A percentile compares a stretch with the other conserved stretches of the same genome.
Conservation (phyloP, 192 early-diverging fungal genomes). For the Backusella macrospora region DNA sequence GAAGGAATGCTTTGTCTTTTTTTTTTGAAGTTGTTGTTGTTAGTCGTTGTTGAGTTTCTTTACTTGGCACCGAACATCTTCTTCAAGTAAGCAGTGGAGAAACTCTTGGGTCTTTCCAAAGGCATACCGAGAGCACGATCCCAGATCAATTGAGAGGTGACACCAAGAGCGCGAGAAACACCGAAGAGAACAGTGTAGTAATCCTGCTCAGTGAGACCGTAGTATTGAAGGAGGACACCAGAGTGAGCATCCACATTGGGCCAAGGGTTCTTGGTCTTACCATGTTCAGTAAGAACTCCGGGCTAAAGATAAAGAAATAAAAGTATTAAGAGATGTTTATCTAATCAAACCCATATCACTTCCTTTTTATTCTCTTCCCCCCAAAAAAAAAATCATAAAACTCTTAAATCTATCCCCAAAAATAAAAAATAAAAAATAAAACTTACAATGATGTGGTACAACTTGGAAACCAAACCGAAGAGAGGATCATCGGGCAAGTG, state of each 20-base stretch:
- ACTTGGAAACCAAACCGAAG: constrained; percentile 93
- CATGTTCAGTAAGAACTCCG: constrained; percentile 94
- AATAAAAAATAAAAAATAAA: not conserved
- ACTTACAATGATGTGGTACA: constrained; percentile 88
- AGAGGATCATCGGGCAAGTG: constrained; percentile 95
- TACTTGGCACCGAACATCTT: constrained; percentile 76
- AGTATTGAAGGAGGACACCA: constrained; percentile 95
- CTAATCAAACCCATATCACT: constrained; percentile 3
- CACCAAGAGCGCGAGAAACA: constrained; percentile 97
- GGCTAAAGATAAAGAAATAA: constrained; percentile 47
- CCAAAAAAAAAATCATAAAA: not conserved
- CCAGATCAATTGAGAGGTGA: constrained; percentile 95
- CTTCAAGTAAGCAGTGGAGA: constrained; percentile 83
- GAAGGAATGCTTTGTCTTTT: constrained; percentile 1
- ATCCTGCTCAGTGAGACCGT: constrained; percentile 95
- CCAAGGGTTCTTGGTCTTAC: constrained; percentile 99
- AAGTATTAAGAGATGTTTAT: not conserved
- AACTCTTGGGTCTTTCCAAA: constrained; percentile 96
- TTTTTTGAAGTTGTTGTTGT: not conserved
- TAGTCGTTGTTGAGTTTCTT: not conserved
- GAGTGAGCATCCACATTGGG: constrained; percentile 99
- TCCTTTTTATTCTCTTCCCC: not conserved
- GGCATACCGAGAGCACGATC: constrained; percentile 96
- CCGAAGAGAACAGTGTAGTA: constrained; percentile 99
- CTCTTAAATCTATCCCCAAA: not conserved